Evolutionary conservation across 345 rosid genomes (phyloP), one percentile per base, ranked within the genome.

Genomic region (Draba incana): DNA sequence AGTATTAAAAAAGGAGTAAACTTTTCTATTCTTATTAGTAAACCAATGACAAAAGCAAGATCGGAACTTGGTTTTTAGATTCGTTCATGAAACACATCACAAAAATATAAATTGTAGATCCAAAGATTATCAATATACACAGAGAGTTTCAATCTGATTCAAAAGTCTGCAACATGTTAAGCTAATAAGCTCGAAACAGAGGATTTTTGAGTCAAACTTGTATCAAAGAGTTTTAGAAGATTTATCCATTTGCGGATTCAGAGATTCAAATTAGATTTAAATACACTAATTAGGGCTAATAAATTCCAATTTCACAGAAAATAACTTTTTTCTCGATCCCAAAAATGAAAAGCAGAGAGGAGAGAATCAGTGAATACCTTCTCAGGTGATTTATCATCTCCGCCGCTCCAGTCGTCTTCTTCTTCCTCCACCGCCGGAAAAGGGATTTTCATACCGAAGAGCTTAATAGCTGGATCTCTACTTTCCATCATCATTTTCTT

Each of bases 381-480:
- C 57, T 80, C 84, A 13, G 76, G 9, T 54, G 69, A 53, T 73
- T 79, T 72, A 5, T 71, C 69, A 20, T 74, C 75, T 25, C 73
- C 70, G 42, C 67, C 42, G 50, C 64, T 71, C 62, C 13, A 23
- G 59, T 45, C 74, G 6, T 48, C 70, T 10, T 56, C 59, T 1
- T 57, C 75, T 10, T 62, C 75, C 3, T 71, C 74, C 12, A 52
- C 54, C 48, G 79, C 51, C 49, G 82, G 80, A 2, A 92, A 72
- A 25, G 84, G 79, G 38, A 92, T 87, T 60, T 81, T 89, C 84
- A 47, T 84, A 1, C 98, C 96, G 69, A 92, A 92, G 79, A 92
- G 93, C 83, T 59, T 89, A 75, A 92, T 83, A 54, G 87, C 84
- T 3, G 90, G 80, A 64, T 88, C 88, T 66, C 77, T 77, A 76